Percentiles rank a stretch among this genome's conserved stretches.
Evolutionary conservation across 257 asterid genomes (phyloP).

Genomic region (Petunia axillaris): DNA sequence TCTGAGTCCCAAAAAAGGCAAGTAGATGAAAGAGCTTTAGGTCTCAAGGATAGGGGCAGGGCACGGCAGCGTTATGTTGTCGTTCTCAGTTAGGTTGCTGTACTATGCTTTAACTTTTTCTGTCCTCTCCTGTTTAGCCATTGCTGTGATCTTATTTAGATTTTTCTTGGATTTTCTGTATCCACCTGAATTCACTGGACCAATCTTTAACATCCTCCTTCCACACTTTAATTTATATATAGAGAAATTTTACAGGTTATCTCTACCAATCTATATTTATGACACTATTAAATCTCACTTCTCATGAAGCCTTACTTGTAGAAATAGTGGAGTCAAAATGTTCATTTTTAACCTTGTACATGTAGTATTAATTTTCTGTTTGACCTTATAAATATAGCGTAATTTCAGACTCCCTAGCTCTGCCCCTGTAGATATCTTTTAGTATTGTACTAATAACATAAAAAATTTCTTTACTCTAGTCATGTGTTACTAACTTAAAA

Average conservation of each 20-base stretch:
- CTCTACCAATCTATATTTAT: neutral
- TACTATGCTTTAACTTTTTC: constrained; percentile 33
- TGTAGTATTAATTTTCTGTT: neutral
- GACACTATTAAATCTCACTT: neutral
- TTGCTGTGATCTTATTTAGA: constrained; percentile 40
- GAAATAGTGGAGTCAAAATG: neutral
- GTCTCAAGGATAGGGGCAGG: constrained; percentile 35
- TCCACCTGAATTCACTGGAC: constrained; percentile 39
- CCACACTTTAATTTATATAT: constrained; percentile 24
- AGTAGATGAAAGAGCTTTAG: constrained; percentile 34
- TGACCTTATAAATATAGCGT: neutral
- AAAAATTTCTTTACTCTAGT: too few species aligned
- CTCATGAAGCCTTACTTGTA: neutral
- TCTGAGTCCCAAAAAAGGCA: constrained; percentile 38
- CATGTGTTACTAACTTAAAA: too few species aligned
- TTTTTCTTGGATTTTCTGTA: constrained; percentile 43
- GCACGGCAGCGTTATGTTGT: constrained; percentile 40
- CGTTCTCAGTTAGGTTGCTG: constrained; percentile 41
- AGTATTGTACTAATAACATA: too few species aligned
- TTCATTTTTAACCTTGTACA: neutral
- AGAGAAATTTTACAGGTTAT: neutral
- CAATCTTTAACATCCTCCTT: constrained; percentile 13
- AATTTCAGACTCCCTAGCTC: too few species aligned
- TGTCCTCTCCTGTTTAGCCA: constrained; percentile 32
- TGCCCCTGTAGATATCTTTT: too few species aligned